A percentile compares a stretch with the other conserved stretches of the same genome.
phyloP scores from a whole-genome alignment of 768 basidiomycete genomes.

The Mycena maculata region DNA sequence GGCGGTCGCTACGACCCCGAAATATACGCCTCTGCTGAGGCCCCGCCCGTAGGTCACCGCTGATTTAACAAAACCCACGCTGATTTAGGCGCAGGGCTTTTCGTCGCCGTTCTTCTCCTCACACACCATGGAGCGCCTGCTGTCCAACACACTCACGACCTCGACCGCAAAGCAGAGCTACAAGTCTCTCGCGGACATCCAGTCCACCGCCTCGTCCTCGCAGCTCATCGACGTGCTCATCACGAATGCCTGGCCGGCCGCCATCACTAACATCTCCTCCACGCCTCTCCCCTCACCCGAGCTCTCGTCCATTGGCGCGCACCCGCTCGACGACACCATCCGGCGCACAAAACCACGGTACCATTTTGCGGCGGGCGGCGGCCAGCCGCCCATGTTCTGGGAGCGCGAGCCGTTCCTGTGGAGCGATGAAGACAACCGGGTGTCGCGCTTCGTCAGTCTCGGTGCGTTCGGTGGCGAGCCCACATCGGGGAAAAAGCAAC shows the following conservation, averaged over 20 bases:
- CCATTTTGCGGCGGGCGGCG: slow-evolving; percentile 79
- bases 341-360: slow-evolving; percentile 84
- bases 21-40: slow-evolving; percentile 68
- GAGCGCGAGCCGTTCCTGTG: slow-evolving; percentile 94
- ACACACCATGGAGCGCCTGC: slow-evolving; percentile 75
- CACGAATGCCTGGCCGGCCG: slow-evolving; percentile 80
- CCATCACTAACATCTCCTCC: slow-evolving; percentile 70
- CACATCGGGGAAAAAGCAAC: slow-evolving; percentile 78
- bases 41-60: slow-evolving; percentile 66
- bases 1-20: slow-evolving; percentile 80
- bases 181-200: slow-evolving; percentile 75
- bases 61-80: background rate
- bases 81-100: slow-evolving; percentile 65
- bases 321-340: slow-evolving; percentile 74
- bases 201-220: slow-evolving; percentile 68
- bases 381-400: slow-evolving; percentile 85
- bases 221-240: slow-evolving; percentile 85
- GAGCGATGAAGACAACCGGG: slow-evolving; percentile 75
- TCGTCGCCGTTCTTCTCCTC: slow-evolving; percentile 79
- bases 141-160: slow-evolving; percentile 75
- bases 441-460: slow-evolving; percentile 86
- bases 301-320: slow-evolving; percentile 57
- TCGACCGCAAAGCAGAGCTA: slow-evolving; percentile 62
- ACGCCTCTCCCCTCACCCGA: slow-evolving; percentile 61
- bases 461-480: slow-evolving; percentile 85